Base-by-base conservation (phyloP, 2,329 filamentous ascomycete species). In the Ramichloridium luteum region DNA sequence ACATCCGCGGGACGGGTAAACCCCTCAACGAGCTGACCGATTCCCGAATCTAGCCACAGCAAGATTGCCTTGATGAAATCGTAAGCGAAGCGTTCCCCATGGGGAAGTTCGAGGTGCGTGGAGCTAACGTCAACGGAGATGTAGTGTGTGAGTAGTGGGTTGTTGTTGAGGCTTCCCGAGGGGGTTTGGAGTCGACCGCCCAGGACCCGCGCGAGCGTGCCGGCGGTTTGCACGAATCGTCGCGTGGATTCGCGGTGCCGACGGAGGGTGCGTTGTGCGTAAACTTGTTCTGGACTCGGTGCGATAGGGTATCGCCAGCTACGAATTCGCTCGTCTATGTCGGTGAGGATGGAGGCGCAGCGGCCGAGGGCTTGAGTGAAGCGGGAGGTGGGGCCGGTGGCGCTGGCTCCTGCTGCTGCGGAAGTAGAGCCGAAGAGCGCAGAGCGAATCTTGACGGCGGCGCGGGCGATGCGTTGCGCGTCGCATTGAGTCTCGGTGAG, bases 11-110 rank as follows among this genome's bases (percentile, higher is more conserved):
- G 55, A 31, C 61, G 57, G 25, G 66, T 68, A 49, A 78, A 78
- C 0, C 68, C 71, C 36, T 67, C 59, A 2, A 76, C 49, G 6
- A 77, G 50, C 16, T 61, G 62, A 6, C 63, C 57, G 10, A 69
- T 56, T 6, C 74, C 74, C 18, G 70, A 72, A 33, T 73, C 68
- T 2, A 77, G 54, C 70, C 72, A 78, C 1, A 77, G 57, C 2
- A 74, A 46, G 26, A 77, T 73, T 1, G 73, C 71, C 47, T 72
- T 74, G 15, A 77, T 44, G 42, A 78, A 77, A 41, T 77, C 73
- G 43, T 75, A 76, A n/a, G 62, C 62, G 46, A 77, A 77, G 10
- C 66, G 64, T 27, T 70, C 62, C 13, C 60, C 55, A 5, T 44
- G 41, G 9, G 58, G 46, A 13, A 61, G 46, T 13, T 18, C 48